These are phyloP conservation scores for Rhodocollybia butyracea DNA, from an alignment of 768 basidiomycete genomes.

Conservation along the genomic window DNA sequence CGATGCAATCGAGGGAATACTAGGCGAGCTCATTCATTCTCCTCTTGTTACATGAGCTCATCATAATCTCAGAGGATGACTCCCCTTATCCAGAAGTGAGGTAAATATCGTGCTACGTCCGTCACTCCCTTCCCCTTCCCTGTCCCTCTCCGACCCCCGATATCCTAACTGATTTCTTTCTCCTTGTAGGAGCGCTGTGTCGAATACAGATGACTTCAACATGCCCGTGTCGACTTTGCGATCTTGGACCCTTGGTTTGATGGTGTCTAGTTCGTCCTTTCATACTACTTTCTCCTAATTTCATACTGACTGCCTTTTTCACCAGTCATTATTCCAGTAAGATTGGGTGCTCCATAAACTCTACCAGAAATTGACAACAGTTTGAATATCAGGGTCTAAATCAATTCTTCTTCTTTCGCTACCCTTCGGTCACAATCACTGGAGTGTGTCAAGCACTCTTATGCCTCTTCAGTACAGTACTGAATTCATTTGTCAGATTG, in stretches of 20 bases:
- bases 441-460: background rate
- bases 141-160: no score
- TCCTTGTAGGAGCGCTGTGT: no score
- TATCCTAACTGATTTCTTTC: no score
- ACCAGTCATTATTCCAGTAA: constrained; percentile 33
- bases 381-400: constrained; percentile 33
- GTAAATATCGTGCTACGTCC: no score
- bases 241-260: constrained; percentile 53
- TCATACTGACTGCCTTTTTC: background rate
- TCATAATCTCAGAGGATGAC: constrained; percentile 34
- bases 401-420: constrained; percentile 58
- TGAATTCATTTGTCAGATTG: constrained; percentile 34
- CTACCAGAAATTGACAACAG: background rate
- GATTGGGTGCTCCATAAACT: background rate
- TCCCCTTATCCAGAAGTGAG: constrained; percentile 57
- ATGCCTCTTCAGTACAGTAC: background rate
- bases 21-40: constrained; percentile 14
- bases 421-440: constrained; percentile 14
- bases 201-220: constrained; percentile 50
- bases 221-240: constrained; percentile 48
- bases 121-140: no score
- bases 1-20: constrained; percentile 15
- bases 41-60: background rate
- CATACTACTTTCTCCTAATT: background rate
- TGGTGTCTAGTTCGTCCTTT: constrained; percentile 31